Evolutionary conservation across 257 asterid genomes (phyloP), one percentile per base, ranked within the genome.

Genomic region (Henckelia pumila): DNA sequence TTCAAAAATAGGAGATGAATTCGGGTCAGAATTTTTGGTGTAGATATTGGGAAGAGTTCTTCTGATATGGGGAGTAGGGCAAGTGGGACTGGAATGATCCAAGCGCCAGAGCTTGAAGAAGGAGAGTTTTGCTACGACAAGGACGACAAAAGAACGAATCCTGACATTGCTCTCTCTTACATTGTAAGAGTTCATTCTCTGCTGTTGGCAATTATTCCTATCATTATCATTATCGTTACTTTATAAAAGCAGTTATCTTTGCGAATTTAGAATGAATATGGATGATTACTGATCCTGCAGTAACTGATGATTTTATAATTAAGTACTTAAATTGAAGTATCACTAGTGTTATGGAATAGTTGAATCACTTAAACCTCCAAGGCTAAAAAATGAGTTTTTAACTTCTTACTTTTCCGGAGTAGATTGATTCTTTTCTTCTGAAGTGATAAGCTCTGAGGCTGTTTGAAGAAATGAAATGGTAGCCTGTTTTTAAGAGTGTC

Each of bases 151-250:
- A 82, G 61, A 82, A 72, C 80, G 72, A 96, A 93, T 74, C 90
- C 89, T 81, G 95, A 93, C 64, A 76, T 83, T 30, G 85, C 84
- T 50, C 87, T 93, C 75, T 84, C 99, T 77, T 93, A 93, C 91
- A 75, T 93, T 76, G 97, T 93, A 93, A 81, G 97, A 71, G 76
- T 74, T 72, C 78, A 64, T 79, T 61, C 65, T 56, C 68, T 75
- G 77, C 72, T 63, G 49, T 66, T 76, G 73, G 35, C 26, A 60
- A 25, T 71, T 52, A 23, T 17, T 64, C 32, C 35, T 63, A 55
- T 70, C 52, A 28, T 14, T 35, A 19, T 53, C 21, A 66, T n/a
- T 63, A 55, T 70, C 52, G 23, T 14, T 35, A 19, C 57, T n/a
- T 33, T 24, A 66, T 32, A 33, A 66, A 63, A 44, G 68, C 76